These are phyloP conservation scores for Aspergillus pseudoglaucus DNA, from an alignment of 2,329 filamentous ascomycete species.

Conservation along the genomic window DNA sequence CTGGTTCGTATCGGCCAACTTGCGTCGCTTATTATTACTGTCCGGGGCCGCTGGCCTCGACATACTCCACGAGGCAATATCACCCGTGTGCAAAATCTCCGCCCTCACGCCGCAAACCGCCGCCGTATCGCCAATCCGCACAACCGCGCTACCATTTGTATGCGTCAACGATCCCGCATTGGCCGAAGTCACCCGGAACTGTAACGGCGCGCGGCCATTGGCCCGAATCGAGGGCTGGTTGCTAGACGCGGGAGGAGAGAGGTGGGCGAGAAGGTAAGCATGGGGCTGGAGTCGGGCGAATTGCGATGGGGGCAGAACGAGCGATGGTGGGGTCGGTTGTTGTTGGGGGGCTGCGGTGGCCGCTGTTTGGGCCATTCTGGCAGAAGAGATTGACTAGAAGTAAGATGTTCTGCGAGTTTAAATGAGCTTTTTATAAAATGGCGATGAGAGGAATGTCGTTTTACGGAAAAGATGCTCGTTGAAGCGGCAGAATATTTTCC, in stretches of 20 bases:
- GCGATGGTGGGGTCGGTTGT: constrained; percentile 34
- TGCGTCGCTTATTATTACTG: constrained; percentile 28
- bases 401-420: neutral
- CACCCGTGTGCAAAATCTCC: constrained; percentile 70
- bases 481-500: constrained; percentile 19
- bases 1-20: constrained; percentile 17
- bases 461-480: neutral
- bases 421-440: neutral
- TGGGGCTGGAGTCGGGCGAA: constrained; percentile 88
- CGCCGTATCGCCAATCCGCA: constrained; percentile 81
- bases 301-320: constrained; percentile 55
- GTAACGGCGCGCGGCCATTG: constrained; percentile 67
- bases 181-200: constrained; percentile 66
- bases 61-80: constrained; percentile 56
- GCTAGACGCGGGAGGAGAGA: constrained; percentile 53
- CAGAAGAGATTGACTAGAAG: neutral
- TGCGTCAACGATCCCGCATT: constrained; percentile 83
- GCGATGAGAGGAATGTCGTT: neutral
- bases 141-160: constrained; percentile 81
- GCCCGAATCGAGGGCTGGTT: constrained; percentile 60
- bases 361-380: constrained; percentile 4
- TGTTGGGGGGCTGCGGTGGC: constrained; percentile 13
- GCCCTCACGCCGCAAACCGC: constrained; percentile 90
- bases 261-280: constrained; percentile 82
- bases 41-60: constrained; percentile 27